Evolutionary conservation across 768 basidiomycete genomes (phyloP), one percentile per base, ranked within the genome.

Genomic region (Hericium coralloides): DNA sequence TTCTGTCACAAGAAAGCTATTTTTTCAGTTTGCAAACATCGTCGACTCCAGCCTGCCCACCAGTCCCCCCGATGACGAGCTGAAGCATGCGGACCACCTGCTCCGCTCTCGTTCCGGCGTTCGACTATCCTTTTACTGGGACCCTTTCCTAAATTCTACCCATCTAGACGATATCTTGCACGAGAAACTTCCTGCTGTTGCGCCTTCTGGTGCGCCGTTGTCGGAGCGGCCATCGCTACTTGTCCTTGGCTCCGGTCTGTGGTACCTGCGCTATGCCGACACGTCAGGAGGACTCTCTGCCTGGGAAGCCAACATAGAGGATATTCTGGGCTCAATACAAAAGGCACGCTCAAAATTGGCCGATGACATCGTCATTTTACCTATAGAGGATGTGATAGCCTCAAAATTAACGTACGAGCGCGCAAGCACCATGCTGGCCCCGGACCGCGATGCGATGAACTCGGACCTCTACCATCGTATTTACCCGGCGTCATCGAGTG

Each of bases 381-480:
- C 93, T 4, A 80, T 95, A 20, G 82, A 88, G 63, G 79, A 85
- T 47, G 75, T 90, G 12, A 73, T 88, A n/a, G 62, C 78, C 38
- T 77, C 79, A 12, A 87, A 87, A 65, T 72, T 97, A 25, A 79
- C 82, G 0, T 68, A 73, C 2, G 82, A 84, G 26, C 79, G 91
- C 55, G 80, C 82, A 6, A 65, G 73, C 25, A 85, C 84, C 10
- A 88, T 97, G 76, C 80, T 80, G 56, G 75, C 82, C 23, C 79
- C 85, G 14, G 90, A 94, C 64, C 85, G 95, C 55, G 87, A 92
- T 63, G 89, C 87, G 41, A 94, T 97, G 92, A 95, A 97, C 69
- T 85, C 87, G 2, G 87, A 90, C 67, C 76, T 94, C 52, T 76
- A 75, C 58, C 87, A 90, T 65, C 82, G 88, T 53, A 79, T 90